These are phyloP conservation scores for Pseudocercospora cruenta DNA, from an alignment of 2,329 filamentous ascomycete genomes.

Conservation along the genomic window DNA sequence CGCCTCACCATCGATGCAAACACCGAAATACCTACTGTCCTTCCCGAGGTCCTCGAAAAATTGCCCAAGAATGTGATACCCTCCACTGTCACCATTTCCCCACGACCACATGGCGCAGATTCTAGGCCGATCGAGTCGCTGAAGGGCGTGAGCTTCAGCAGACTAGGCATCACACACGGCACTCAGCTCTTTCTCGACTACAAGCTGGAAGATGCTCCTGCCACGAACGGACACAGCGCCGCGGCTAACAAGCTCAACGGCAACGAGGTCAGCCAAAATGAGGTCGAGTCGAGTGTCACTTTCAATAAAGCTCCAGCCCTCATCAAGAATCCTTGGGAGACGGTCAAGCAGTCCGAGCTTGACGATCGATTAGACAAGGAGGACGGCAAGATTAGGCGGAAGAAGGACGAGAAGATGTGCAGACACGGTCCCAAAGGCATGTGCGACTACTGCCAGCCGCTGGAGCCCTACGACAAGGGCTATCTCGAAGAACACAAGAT, in stretches of 20 bases:
- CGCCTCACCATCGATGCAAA: constrained; percentile 76
- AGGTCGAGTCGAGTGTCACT: constrained; percentile 65
- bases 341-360: constrained; percentile 81
- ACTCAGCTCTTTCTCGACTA: constrained; percentile 90
- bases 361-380: constrained; percentile 85
- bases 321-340: constrained; percentile 91
- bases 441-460: constrained; percentile 98
- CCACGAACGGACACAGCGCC: constrained; percentile 53
- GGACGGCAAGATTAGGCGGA: constrained; percentile 84
- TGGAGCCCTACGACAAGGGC: constrained; percentile 88
- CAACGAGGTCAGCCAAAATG: constrained; percentile 69
- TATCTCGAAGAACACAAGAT: constrained; percentile 96
- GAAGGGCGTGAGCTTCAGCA: constrained; percentile 58
- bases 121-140: constrained; percentile 57
- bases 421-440: constrained; percentile 95
- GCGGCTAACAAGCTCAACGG: constrained; percentile 74
- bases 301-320: constrained; percentile 62
- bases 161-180: constrained; percentile 71
- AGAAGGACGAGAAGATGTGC: constrained; percentile 82
- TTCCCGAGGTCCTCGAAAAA: constrained; percentile 60
- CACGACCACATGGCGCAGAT: constrained; percentile 63
- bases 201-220: constrained; percentile 56
- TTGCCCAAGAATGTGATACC: constrained; percentile 61
- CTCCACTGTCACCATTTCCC: constrained; percentile 61
- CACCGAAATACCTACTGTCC: constrained; percentile 68